Percentiles rank a stretch among this genome's conserved stretches.
These are phyloP conservation scores for Chalciporus piperatus DNA, from an alignment of 768 basidiomycete genomes.

Conservation along the genomic window DNA sequence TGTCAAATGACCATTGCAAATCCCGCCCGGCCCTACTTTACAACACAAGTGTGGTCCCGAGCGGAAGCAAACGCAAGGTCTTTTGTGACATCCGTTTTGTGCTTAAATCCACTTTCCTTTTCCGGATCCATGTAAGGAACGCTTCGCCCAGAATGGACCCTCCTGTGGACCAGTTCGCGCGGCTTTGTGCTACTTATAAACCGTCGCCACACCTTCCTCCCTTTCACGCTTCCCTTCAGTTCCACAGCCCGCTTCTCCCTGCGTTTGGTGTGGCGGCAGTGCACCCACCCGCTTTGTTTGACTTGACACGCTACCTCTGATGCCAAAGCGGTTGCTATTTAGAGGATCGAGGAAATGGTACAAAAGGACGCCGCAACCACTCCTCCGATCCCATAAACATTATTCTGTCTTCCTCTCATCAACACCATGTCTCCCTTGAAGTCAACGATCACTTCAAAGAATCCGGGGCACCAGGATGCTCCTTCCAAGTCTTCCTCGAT, in stretches of 20 bases:
- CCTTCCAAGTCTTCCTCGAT: background rate
- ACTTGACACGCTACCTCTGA: slow-evolving; percentile 9
- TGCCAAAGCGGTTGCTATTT: slow-evolving; percentile 8
- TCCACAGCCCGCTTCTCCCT: slow-evolving; percentile 8
- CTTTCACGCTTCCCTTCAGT: background rate
- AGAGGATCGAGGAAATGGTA: slow-evolving; percentile 6
- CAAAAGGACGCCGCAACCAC: slow-evolving; percentile 14
- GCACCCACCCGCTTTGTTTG: slow-evolving; percentile 19
- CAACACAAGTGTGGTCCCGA: background rate
- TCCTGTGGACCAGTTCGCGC: slow-evolving; percentile 1
- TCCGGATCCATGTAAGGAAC: slow-evolving; percentile 4
- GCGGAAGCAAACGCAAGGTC: background rate
- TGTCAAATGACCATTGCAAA: slow-evolving; percentile 6
- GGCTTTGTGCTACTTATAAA: slow-evolving; percentile 24
- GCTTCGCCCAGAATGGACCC: background rate
- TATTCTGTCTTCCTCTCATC: background rate
- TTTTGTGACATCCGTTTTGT: slow-evolving; percentile 2
- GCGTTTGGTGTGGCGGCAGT: slow-evolving; percentile 11
- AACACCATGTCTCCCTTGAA: slow-evolving; percentile 7
- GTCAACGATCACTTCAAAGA: slow-evolving; percentile 1
- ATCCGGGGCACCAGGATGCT: background rate
- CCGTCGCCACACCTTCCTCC: slow-evolving; percentile 1
- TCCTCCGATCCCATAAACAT: background rate
- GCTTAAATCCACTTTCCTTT: slow-evolving; percentile 8
- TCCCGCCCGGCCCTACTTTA: background rate